These are phyloP conservation scores for Eragrostis nindensis DNA, from an alignment of 176 grass and related monocot species.

Conservation along the genomic window DNA sequence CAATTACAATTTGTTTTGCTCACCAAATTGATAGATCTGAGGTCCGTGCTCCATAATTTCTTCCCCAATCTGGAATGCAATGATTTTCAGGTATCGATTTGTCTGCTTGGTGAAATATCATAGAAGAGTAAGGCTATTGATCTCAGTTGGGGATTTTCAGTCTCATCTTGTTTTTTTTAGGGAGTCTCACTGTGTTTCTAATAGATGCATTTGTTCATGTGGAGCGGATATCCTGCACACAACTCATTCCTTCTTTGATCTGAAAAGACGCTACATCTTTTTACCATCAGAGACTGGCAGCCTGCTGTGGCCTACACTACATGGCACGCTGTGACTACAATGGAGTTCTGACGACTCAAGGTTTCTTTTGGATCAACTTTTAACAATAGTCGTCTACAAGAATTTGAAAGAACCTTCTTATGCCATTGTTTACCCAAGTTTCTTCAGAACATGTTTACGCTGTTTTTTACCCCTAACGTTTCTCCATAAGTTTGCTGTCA, in stretches of 20 bases:
- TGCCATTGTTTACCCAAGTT: neutral
- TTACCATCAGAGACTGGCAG: slow-evolving; percentile 24
- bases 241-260: slow-evolving; percentile 15
- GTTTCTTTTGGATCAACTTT: neutral
- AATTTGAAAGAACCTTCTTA: neutral
- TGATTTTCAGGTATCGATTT: no score
- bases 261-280: neutral
- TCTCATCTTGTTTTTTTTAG: no score
- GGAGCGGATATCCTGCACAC: neutral
- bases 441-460: neutral
- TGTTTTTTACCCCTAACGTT: no score
- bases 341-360: neutral
- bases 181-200: no score
- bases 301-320: neutral
- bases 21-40: no score
- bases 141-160: no score
- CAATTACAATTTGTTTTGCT: no score
- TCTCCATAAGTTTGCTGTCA: neutral
- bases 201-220: no score
- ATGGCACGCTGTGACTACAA: slow-evolving; percentile 12
- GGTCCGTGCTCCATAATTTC: no score
- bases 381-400: neutral
- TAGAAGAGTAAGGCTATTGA: no score
- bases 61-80: no score
- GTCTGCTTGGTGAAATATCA: no score